Evolutionary conservation across 306 rosid genomes (phyloP).

Genomic region (Arachis hypogaea): DNA sequence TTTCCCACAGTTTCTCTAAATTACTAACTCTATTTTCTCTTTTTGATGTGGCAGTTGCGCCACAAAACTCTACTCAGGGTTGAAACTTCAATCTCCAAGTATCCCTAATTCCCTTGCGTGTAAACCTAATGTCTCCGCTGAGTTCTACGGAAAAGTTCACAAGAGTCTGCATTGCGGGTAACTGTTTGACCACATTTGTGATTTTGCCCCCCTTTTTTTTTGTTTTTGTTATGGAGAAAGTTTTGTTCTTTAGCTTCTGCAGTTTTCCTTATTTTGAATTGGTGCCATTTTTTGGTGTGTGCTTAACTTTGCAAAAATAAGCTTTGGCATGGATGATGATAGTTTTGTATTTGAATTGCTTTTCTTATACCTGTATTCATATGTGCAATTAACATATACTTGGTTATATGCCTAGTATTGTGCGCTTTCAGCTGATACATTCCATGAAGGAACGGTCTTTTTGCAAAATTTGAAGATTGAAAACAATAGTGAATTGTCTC

Average conservation of each 20-base stretch:
- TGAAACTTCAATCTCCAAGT: conserved; percentile 77
- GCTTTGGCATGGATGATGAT: too few relatives aligned
- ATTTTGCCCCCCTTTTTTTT: neutral
- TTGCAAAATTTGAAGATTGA: too few relatives aligned
- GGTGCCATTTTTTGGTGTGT: too few relatives aligned
- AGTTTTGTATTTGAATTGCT: too few relatives aligned
- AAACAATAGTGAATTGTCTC: too few relatives aligned
- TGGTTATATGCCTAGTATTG: too few relatives aligned
- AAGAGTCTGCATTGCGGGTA: conserved; percentile 69
- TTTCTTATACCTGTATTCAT: too few relatives aligned
- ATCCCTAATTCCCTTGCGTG: conserved; percentile 38
- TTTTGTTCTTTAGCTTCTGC: conserved; percentile 3
- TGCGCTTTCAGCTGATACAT: too few relatives aligned
- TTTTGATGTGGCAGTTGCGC: conserved; percentile 47
- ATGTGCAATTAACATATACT: too few relatives aligned
- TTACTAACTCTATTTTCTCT: conserved; percentile 8
- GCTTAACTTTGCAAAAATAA: too few relatives aligned
- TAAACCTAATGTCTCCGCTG: conserved; percentile 64
- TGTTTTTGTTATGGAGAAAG: neutral
- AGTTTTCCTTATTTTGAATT: neutral
- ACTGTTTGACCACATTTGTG: conserved; percentile 17
- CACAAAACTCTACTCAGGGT: conserved; percentile 71
- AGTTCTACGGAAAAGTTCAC: conserved; percentile 72
- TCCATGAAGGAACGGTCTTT: too few relatives aligned
- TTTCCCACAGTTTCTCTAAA: neutral